Conservation (phyloP, 2,329 filamentous ascomycete genomes). For the Cladosporium oxysporum region DNA sequence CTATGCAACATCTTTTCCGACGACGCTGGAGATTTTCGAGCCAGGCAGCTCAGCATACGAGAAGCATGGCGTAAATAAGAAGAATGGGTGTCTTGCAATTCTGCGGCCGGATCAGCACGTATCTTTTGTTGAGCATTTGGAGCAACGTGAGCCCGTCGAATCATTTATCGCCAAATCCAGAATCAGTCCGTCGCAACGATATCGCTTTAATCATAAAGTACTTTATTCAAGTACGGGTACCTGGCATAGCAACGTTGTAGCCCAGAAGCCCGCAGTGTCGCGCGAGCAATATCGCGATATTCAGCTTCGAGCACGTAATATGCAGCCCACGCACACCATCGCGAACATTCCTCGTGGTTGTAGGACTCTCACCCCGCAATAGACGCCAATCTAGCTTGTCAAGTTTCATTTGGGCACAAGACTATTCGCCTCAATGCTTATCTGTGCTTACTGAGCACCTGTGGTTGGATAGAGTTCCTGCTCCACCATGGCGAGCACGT, state of each 20-base stretch:
- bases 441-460: constrained; percentile 11
- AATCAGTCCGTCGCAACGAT: neutral
- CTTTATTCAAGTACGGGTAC: neutral
- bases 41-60: neutral
- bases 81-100: neutral
- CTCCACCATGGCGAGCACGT: constrained; percentile 1
- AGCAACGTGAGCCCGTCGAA: neutral
- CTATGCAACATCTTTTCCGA: neutral
- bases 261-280: neutral
- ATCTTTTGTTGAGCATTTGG: neutral
- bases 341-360: neutral
- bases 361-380: neutral
- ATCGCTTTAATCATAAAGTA: neutral
- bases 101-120: neutral
- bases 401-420: neutral
- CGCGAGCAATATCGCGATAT: neutral
- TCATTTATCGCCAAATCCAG: neutral
- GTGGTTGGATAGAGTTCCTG: neutral
- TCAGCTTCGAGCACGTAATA: constrained; percentile 3
- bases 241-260: neutral
- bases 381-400: neutral
- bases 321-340: constrained; percentile 9
- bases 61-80: neutral
- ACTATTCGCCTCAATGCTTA: constrained; percentile 7
- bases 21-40: neutral